Conservation (phyloP, 2,329 filamentous ascomycete species). For the Pseudogymnoascus sp. region DNA sequence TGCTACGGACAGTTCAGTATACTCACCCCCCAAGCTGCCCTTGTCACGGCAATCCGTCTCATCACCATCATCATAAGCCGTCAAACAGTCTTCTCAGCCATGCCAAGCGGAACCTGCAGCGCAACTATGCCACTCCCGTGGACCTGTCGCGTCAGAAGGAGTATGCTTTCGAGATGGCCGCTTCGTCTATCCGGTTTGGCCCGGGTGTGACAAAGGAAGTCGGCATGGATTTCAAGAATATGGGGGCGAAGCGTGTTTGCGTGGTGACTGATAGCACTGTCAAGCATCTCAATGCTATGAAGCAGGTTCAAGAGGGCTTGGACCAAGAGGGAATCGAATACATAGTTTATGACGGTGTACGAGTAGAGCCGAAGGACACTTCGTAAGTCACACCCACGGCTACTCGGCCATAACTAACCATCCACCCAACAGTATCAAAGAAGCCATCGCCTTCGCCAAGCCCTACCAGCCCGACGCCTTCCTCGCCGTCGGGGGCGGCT, state of each 20-base stretch:
- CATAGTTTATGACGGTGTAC: conserved; percentile 71
- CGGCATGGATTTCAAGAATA: conserved; percentile 93
- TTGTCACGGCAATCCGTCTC: conserved; percentile 81
- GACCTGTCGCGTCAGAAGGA: conserved; percentile 72
- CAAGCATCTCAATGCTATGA: conserved; percentile 77
- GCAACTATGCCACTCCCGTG: conserved; percentile 67
- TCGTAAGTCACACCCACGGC: conserved; percentile 49
- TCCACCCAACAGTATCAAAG: conserved; percentile 56
- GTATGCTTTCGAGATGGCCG: conserved; percentile 98
- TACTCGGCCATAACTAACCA: neutral
- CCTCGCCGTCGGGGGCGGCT: conserved; percentile 85
- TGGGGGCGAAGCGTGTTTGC: conserved; percentile 78
- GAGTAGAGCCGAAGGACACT: conserved; percentile 90
- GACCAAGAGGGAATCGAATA: conserved; percentile 71
- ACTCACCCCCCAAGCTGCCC: conserved; percentile 82
- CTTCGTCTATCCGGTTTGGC: conserved; percentile 88
- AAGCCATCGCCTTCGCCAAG: conserved; percentile 82
- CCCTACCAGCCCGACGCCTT: conserved; percentile 79
- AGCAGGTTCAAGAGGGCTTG: conserved; percentile 76
- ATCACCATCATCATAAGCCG: conserved; percentile 55
- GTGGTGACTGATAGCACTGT: conserved; percentile 88
- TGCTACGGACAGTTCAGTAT: conserved; percentile 85
- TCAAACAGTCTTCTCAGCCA: conserved; percentile 34
- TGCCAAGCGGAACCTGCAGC: conserved; percentile 38
- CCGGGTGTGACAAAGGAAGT: conserved; percentile 91